Percentiles rank a stretch among this genome's conserved stretches.
Conservation (phyloP, 2,329 filamentous ascomycete genomes). For the Chaetomium sp. region DNA sequence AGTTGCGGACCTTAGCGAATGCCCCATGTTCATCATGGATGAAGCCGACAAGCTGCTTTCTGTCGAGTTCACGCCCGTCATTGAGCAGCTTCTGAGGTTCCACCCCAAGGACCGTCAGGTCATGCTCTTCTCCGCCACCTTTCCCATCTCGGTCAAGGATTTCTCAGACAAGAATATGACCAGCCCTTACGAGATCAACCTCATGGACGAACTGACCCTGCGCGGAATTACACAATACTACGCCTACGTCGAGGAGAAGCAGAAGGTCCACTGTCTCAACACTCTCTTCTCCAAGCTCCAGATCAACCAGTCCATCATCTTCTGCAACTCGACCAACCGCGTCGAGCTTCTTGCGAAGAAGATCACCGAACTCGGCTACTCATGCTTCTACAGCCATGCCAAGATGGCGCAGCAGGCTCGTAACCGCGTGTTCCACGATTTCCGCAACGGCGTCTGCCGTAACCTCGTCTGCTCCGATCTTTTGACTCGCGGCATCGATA, state of each 20-base stretch:
- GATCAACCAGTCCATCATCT: constrained; percentile 99
- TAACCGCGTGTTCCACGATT: constrained; percentile 99
- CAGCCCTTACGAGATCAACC: constrained; percentile 95
- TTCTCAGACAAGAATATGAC: constrained; percentile 99
- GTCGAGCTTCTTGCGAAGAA: constrained; percentile 98
- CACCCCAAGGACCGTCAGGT: constrained; percentile 97
- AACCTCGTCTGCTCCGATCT: constrained; percentile 98
- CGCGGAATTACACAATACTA: constrained; percentile 99
- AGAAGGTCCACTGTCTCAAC: constrained; percentile 98
- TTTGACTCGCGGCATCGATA: constrained; percentile 97
- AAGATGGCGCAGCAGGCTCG: constrained; percentile 96
- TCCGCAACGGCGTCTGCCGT: constrained; percentile 95
- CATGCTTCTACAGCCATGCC: constrained; percentile 98
- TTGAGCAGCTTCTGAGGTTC: constrained; percentile 92
- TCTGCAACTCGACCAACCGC: constrained; percentile 98
- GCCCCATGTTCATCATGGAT: constrained; percentile 98
- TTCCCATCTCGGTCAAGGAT: constrained; percentile 93
- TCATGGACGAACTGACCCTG: constrained; percentile 98
- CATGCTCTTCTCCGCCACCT: constrained; percentile 99
- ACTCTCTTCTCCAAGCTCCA: constrained; percentile 98
- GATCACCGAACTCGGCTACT: constrained; percentile 98
- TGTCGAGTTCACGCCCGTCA: constrained; percentile 93
- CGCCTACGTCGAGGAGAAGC: constrained; percentile 98
- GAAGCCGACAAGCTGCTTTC: constrained; percentile 98
- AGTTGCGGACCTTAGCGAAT: constrained; percentile 93